Evolutionary conservation across 169 alveolate species (phyloP).

Genomic region (Plasmodium knowlesi): DNA sequence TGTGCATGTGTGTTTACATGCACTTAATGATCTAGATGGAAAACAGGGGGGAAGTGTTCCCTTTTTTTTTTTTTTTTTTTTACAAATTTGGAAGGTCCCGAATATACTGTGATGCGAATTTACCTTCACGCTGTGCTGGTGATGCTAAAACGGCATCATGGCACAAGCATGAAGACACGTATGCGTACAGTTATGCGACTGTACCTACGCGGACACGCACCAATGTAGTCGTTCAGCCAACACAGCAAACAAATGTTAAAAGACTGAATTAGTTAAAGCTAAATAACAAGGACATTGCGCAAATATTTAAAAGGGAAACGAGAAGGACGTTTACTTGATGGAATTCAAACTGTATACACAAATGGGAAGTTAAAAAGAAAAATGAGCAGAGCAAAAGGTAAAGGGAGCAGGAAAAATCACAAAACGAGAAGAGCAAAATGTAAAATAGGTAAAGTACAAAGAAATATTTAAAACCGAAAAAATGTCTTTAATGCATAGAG

Average conservation of each 20-base stretch:
- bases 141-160: neutral
- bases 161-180: neutral
- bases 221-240: neutral
- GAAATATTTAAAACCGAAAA: neutral
- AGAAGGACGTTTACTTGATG: neutral
- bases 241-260: neutral
- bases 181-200: neutral
- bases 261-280: neutral
- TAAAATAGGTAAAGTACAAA: neutral
- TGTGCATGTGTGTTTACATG: neutral
- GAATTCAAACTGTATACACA: neutral
- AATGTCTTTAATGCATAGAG: constrained; percentile 6
- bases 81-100: neutral
- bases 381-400: neutral
- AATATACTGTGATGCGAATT: neutral
- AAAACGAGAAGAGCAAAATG: neutral
- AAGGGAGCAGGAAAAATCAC: neutral
- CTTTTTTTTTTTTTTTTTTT: neutral
- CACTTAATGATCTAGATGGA: neutral
- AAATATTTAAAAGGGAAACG: neutral
- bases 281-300: neutral
- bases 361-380: neutral
- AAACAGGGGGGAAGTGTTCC: neutral
- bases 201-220: neutral
- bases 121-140: neutral